Conservation (phyloP, 305 asterid genomes). For the Fraxinus platypoda region DNA sequence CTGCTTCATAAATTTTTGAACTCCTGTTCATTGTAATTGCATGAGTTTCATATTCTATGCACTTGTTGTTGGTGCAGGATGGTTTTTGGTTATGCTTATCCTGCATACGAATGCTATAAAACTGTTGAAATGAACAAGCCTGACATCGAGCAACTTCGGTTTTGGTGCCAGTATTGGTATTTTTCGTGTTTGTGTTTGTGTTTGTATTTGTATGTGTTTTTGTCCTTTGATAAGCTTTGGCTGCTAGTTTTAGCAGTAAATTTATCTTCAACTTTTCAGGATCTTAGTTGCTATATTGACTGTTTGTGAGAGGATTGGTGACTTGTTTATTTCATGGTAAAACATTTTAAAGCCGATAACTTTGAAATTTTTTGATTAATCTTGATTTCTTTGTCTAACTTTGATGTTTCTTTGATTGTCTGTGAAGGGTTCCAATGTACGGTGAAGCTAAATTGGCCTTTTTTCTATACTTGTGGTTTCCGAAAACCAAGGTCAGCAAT, state of each 20-base stretch:
- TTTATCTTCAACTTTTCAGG: slow-evolving; percentile 30
- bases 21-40: neutral
- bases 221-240: neutral
- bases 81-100: slow-evolving; percentile 48
- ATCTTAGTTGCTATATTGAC: slow-evolving; percentile 38
- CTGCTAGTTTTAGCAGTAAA: neutral
- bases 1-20: neutral
- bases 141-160: slow-evolving; percentile 46
- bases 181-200: neutral
- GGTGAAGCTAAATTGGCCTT: slow-evolving; percentile 51
- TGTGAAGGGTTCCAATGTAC: slow-evolving; percentile 51
- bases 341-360: neutral
- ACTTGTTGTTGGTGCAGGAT: slow-evolving; percentile 28
- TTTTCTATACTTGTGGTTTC: slow-evolving; percentile 51
- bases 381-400: neutral
- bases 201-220: neutral
- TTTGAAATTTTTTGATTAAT: neutral
- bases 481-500: slow-evolving; percentile 41
- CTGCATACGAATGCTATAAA: slow-evolving; percentile 46
- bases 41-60: neutral
- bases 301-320: slow-evolving; percentile 39
- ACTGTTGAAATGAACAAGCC: slow-evolving; percentile 38
- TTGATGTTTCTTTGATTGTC: neutral
- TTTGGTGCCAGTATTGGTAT: slow-evolving; percentile 60
- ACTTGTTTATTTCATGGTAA: slow-evolving; percentile 43